Conservation (phyloP, 2,329 filamentous ascomycete species). For the Penicillium sp. region DNA sequence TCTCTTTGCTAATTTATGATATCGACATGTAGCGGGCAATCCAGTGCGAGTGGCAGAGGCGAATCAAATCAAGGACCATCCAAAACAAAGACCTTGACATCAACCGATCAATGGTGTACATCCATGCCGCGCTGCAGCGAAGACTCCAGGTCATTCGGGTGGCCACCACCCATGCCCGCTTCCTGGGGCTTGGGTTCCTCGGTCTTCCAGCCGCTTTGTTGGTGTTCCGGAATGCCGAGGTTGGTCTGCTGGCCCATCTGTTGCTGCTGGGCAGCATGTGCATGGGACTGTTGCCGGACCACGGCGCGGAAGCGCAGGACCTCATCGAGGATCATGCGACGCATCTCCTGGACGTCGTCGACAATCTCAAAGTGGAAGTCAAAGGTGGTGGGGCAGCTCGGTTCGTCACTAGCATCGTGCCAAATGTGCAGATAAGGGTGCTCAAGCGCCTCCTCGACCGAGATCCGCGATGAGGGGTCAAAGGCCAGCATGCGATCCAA, state of each 20-base stretch:
- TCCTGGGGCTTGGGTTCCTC: conserved; percentile 61
- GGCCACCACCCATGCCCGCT: conserved; percentile 39
- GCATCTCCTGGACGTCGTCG: conserved; percentile 91
- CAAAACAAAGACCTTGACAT: conserved; percentile 2
- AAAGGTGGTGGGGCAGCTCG: conserved; percentile 85
- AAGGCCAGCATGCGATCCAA: conserved; percentile 97
- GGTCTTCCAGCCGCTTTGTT: conserved; percentile 49
- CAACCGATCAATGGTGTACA: conserved; percentile 30
- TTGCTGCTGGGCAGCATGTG: conserved; percentile 37
- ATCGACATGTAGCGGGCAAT: conserved; percentile 22
- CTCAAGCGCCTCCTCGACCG: conserved; percentile 89
- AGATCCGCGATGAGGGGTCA: conserved; percentile 87
- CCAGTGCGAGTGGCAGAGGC: conserved; percentile 7
- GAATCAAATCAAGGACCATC: conserved; percentile 8
- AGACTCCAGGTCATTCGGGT: conserved; percentile 44
- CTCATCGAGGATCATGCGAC: conserved; percentile 94
- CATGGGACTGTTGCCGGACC: conserved; percentile 49
- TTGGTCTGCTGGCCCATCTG: conserved; percentile 42
- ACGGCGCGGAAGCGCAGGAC: conserved; percentile 73
- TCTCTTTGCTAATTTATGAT: conserved; percentile 26
- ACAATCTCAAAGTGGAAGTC: conserved; percentile 99
- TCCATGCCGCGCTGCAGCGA: conserved; percentile 55
- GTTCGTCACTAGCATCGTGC: conserved; percentile 97
- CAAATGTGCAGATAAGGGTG: conserved; percentile 96
- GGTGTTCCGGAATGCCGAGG: conserved; percentile 59